Evolutionary conservation across 306 rosid species (phyloP), one percentile per base, ranked within the genome.

Genomic region (Sesbania bispinosa): DNA sequence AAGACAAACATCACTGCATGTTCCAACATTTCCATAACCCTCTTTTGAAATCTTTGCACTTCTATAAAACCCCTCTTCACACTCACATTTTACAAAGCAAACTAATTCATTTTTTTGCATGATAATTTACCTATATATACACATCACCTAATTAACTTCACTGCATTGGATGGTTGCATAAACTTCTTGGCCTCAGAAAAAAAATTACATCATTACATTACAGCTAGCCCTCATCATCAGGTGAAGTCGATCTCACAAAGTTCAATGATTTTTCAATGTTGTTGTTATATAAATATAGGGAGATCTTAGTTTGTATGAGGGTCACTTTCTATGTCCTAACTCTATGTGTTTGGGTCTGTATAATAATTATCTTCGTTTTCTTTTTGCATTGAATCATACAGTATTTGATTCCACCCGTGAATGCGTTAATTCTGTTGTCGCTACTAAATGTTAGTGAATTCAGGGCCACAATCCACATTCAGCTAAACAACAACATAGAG

Each of bases 341-440:
- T n/a, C 16, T 10, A 7, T 54, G 11, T 75, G 33, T 61, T 1
- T 47, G 29, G 27, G 41, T n/a, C n/a, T 69, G 39, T 38, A 10
- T 36, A 0, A 10, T 50, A 20, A n/a, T 8, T 72, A 13, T 55
- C 8, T n/a, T n/a, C n/a, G n/a, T n/a, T n/a, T n/a, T n/a, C n/a
- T n/a, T n/a, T n/a, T n/a, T n/a, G n/a, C n/a, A n/a, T n/a, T n/a
- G n/a, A 62, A 69, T 51, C 53, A 74, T 60, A 59, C 59, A 52
- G 46, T 54, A 70, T n/a, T 80, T 77, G 68, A 71, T 82, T 52
- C 61, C 63, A 69, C 94, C 85, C 92, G 88, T 83, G 79, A 75
- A 29, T 75, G 73, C 6, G 58, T 75, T 75, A 52, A 64, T 64
- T 75, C 59, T 53, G 10, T 41, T 64, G 79, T 64, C 79, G 79